Conservation (phyloP, 345 rosid genomes). For the Linum lewisii region DNA sequence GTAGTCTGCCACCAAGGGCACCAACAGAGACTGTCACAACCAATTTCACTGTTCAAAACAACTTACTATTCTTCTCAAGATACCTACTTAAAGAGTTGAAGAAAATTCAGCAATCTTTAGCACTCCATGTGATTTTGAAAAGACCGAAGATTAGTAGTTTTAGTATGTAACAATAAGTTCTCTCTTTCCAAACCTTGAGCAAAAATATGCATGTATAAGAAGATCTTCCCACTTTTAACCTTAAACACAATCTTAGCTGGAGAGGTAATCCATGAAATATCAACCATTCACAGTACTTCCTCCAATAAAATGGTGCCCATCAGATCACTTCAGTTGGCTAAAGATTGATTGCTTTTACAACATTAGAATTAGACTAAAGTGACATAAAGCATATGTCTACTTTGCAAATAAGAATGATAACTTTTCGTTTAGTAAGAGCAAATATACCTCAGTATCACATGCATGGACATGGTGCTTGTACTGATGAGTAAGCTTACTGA, state of each 20-base stretch:
- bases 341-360: not conserved
- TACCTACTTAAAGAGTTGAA: too few relatives aligned
- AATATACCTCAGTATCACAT: slow-evolving; percentile 86
- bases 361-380: not conserved
- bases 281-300: not conserved
- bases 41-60: not conserved
- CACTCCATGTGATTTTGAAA: too few relatives aligned
- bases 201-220: not conserved
- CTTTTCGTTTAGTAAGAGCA: slow-evolving; percentile 5
- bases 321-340: not conserved
- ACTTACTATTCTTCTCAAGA: too few relatives aligned
- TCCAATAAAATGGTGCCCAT: not conserved
- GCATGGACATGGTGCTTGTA: slow-evolving; percentile 65
- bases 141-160: not conserved
- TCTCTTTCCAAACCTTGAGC: not conserved
- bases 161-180: not conserved
- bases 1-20: not conserved
- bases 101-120: too few relatives aligned
- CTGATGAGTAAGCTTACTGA: slow-evolving; percentile 43
- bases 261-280: not conserved
- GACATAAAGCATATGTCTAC: not conserved
- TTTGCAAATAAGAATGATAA: slow-evolving; percentile 3
- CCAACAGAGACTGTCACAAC: too few relatives aligned
- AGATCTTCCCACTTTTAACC: not conserved
- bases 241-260: not conserved